phyloP scores from a whole-genome alignment of 345 rosid genomes.

The Ceriops tagal region DNA sequence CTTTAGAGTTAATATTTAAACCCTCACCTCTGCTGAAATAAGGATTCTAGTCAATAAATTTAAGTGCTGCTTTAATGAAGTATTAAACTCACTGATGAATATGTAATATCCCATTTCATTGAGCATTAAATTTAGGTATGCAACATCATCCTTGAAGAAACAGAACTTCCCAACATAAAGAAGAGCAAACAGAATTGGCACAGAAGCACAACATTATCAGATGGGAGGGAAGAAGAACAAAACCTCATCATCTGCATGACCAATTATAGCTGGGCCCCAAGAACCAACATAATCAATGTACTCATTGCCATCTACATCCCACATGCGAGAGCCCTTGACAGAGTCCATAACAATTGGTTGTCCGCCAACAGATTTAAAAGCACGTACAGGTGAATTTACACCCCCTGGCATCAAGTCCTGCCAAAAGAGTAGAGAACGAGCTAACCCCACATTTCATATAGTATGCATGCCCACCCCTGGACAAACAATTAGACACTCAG shows the following conservation, averaged over 20 bases:
- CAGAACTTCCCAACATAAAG: neutral
- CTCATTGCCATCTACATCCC: conserved; percentile 97
- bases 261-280: conserved; percentile 98
- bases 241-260: conserved; percentile 95
- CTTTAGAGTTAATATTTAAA: no score
- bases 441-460: neutral
- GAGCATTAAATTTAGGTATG: no score
- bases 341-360: conserved; percentile 84
- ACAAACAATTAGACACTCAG: no score
- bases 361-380: conserved; percentile 96
- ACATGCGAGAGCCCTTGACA: conserved; percentile 86
- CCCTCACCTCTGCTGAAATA: no score
- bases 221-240: conserved; percentile 9
- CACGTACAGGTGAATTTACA: conserved; percentile 93
- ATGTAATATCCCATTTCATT: no score
- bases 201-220: neutral
- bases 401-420: conserved; percentile 97
- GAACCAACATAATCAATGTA: conserved; percentile 95
- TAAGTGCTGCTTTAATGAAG: no score
- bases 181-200: no score
- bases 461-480: neutral
- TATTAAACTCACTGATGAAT: no score
- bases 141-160: neutral
- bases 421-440: neutral
- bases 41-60: no score